Conservation (phyloP, 163 green algal genomes). For the Scenedesmus sp. region DNA sequence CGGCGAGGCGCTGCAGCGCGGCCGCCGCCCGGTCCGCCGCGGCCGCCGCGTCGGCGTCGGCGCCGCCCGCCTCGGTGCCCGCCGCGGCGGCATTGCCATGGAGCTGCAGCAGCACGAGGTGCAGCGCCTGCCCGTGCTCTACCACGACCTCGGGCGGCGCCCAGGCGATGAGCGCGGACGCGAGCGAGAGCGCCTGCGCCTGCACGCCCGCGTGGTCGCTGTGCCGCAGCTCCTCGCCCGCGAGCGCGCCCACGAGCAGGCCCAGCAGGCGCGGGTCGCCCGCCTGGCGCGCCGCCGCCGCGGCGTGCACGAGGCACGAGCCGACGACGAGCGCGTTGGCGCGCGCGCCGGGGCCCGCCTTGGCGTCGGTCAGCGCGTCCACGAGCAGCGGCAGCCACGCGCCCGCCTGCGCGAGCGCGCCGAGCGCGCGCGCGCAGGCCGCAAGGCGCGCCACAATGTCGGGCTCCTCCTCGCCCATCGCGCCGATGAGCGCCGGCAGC, state of each 20-base stretch:
- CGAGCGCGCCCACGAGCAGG: constrained; percentile 49
- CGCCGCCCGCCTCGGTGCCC: neutral
- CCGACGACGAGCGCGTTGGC: constrained; percentile 68
- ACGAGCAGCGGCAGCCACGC: constrained; percentile 30
- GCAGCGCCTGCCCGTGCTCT: constrained; percentile 54
- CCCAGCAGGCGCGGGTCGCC: constrained; percentile 47
- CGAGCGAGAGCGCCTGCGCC: constrained; percentile 66
- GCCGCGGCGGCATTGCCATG: constrained; percentile 40
- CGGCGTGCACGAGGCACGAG: constrained; percentile 65
- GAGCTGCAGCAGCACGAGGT: constrained; percentile 75
- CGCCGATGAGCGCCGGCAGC: constrained; percentile 48
- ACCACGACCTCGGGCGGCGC: neutral
- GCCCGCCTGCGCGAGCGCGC: neutral
- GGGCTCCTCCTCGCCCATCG: constrained; percentile 40
- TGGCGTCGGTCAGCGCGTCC: constrained; percentile 22
- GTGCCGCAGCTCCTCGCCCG: constrained; percentile 52
- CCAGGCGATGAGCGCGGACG: constrained; percentile 61
- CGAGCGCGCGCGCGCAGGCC: constrained; percentile 6
- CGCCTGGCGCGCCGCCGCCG: constrained; percentile 42
- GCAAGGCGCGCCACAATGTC: constrained; percentile 3
- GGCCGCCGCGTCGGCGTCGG: neutral
- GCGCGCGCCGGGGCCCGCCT: neutral
- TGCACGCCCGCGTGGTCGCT: constrained; percentile 57
- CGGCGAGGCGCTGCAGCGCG: constrained; percentile 28
- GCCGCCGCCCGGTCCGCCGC: constrained; percentile 8